phyloP scores from a whole-genome alignment of 2,329 filamentous ascomycete genomes.

The Trichophyton rubrum region DNA sequence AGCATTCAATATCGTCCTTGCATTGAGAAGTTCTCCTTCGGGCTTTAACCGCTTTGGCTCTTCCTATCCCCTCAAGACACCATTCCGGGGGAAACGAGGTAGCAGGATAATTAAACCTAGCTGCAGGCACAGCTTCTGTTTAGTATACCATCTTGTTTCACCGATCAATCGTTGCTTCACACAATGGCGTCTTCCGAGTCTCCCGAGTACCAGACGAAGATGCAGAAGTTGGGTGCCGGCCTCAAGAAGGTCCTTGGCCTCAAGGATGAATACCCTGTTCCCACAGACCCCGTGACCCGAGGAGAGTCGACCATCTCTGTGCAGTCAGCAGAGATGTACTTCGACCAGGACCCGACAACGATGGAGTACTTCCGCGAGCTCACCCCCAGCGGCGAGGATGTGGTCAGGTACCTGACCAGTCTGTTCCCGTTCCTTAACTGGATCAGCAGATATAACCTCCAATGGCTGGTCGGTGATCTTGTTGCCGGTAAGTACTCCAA shows the following conservation, averaged over 20 bases:
- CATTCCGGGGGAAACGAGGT: not conserved
- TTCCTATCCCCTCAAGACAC: not conserved
- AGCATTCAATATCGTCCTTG: not conserved
- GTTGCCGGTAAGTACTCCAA: slow-evolving; percentile 56
- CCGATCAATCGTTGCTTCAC: not conserved
- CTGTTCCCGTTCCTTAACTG: slow-evolving; percentile 85
- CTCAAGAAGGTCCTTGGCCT: slow-evolving; percentile 73
- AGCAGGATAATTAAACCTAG: not conserved
- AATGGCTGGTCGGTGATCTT: slow-evolving; percentile 81
- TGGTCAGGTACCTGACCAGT: slow-evolving; percentile 50
- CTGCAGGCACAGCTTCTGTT: not conserved
- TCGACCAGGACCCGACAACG: slow-evolving; percentile 68
- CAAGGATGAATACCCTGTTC: slow-evolving; percentile 52
- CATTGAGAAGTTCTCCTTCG: not conserved
- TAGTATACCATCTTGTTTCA: not conserved
- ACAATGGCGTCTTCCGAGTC: slow-evolving; percentile 24
- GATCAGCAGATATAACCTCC: slow-evolving; percentile 76
- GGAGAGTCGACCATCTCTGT: slow-evolving; percentile 70
- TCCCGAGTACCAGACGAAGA: slow-evolving; percentile 29
- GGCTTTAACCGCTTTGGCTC: not conserved
- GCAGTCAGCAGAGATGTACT: slow-evolving; percentile 61
- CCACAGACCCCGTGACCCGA: slow-evolving; percentile 52
- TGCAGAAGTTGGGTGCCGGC: slow-evolving; percentile 48
- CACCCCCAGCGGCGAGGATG: slow-evolving; percentile 45
- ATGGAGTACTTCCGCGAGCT: slow-evolving; percentile 57